Evolutionary conservation across 1,284 basidiomycete species (phyloP).

Genomic region (Flammula alnicola): DNA sequence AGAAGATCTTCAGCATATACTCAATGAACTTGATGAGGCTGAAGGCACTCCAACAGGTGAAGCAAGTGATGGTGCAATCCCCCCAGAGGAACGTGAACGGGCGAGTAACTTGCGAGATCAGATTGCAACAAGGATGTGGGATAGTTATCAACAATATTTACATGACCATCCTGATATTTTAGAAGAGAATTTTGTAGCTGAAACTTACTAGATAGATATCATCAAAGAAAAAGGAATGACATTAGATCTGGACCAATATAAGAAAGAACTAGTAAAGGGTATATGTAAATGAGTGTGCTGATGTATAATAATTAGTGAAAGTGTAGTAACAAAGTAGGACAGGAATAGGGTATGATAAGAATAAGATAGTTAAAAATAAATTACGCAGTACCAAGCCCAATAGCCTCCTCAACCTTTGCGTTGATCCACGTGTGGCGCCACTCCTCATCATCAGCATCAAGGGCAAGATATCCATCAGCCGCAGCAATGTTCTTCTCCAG

Average conservation of each 20-base stretch:
- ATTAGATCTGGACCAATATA: too few species aligned
- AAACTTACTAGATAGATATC: background rate
- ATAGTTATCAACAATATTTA: conserved; percentile 23
- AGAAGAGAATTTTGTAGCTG: conserved; percentile 9
- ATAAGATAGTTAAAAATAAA: too few species aligned
- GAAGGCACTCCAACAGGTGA: background rate
- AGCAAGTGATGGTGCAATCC: conserved; percentile 2
- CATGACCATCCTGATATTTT: too few species aligned
- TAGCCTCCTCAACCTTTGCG: conserved; percentile 7
- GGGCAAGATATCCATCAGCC: conserved; percentile 21
- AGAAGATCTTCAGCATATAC: background rate
- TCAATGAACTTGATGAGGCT: background rate
- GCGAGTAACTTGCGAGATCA: conserved; percentile 24
- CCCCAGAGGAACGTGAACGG: conserved; percentile 18
- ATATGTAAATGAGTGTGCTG: conserved; percentile 1
- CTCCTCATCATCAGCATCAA: conserved; percentile 12
- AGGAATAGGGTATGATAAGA: background rate
- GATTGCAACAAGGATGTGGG: conserved; percentile 31
- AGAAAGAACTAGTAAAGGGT: too few species aligned
- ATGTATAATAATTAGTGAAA: conserved; percentile 1
- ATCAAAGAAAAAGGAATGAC: background rate
- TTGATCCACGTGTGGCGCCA: conserved; percentile 17
- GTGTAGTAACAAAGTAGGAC: background rate
- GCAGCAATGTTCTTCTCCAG: conserved; percentile 21
- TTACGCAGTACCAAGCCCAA: too few species aligned